Base-by-base conservation (phyloP, 305 asterid species). In the Fraxinus sp. region DNA sequence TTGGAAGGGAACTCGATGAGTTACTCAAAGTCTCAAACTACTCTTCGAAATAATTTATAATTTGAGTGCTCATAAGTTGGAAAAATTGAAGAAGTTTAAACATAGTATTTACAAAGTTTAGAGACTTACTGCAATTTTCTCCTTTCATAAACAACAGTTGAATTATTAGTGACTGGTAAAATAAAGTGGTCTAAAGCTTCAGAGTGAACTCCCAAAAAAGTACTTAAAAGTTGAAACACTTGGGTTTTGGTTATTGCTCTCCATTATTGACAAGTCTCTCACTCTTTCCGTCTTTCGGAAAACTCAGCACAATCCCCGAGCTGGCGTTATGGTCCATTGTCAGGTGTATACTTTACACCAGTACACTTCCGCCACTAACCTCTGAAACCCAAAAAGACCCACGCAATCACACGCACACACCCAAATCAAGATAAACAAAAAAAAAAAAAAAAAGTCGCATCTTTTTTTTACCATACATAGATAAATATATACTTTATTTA, bases 311-410 rank as follows among this genome's bases (percentile, higher is more conserved):
- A 46, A 9, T 78, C 79, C 86, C 85, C 81, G 55, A 85, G 85
- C 86, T 83, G 86, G 83, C 87, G 57, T 83, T 57, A 62, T 84
- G 88, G 85, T 83, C 87, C 86, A 78, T 39, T 83, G 83, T 84
- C 90, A 85, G 77, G 41, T 88, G 84, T 79, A 82, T 41, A 68
- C 88, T 77, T 79, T 85, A 79, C 80, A 44, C 79, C 30, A 33
- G 20, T 28, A 26, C 52, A 30, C 10, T 68, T 68, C 71, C 26
- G 30, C 14, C 33, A 22, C 70, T 7, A 41, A 26, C 24, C 41
- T 24, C 49, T 7, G 55, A 39, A 7, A 20, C 32, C 32, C 68
- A n/a, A n/a, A n/a, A n/a, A 49, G 18, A 49, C 18, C 4, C 37
- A 75, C 18, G 71, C 55, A 52, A 14, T 49, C 18, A 14, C 59